A percentile compares a stretch with the other conserved stretches of the same genome.
phyloP scores from a whole-genome alignment of 2,329 filamentous ascomycete genomes.

The Penicillium corylophilum region DNA sequence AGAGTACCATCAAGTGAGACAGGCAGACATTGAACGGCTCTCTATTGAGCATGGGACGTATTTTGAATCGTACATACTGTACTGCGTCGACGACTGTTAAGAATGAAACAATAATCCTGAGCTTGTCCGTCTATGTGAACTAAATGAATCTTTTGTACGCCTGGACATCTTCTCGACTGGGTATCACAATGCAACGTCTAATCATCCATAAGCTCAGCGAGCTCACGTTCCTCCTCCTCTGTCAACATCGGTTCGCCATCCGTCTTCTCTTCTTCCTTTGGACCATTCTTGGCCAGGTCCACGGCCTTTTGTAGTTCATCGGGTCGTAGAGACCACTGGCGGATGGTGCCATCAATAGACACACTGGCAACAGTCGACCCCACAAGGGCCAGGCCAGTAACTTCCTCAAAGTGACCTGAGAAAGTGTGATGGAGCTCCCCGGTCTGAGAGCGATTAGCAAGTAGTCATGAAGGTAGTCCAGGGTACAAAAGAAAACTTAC shows the following conservation, averaged over 20 bases:
- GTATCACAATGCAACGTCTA: slow-evolving; percentile 20
- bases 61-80: too few relatives aligned
- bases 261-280: slow-evolving; percentile 47
- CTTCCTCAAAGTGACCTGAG: slow-evolving; percentile 87
- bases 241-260: slow-evolving; percentile 62
- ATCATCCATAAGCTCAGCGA: slow-evolving; percentile 86
- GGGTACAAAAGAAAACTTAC: slow-evolving; percentile 30
- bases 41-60: not conserved
- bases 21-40: too few relatives aligned
- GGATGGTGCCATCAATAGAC: slow-evolving; percentile 84
- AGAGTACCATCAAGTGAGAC: too few relatives aligned
- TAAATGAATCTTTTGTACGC: not conserved
- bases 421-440: slow-evolving; percentile 73
- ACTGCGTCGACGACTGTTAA: not conserved
- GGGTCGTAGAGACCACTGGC: slow-evolving; percentile 74
- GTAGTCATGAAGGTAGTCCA: not conserved
- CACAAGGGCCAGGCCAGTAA: slow-evolving; percentile 74
- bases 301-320: slow-evolving; percentile 58
- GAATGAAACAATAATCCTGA: not conserved
- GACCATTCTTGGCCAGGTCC: slow-evolving; percentile 48
- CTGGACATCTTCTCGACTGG: slow-evolving; percentile 1
- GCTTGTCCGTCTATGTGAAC: not conserved
- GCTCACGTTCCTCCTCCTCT: slow-evolving; percentile 85
- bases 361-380: slow-evolving; percentile 67
- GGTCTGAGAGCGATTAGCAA: slow-evolving; percentile 47